Evolutionary conservation across 2,329 filamentous ascomycete genomes (phyloP).

Genomic region (Epichloe coenophiala): DNA sequence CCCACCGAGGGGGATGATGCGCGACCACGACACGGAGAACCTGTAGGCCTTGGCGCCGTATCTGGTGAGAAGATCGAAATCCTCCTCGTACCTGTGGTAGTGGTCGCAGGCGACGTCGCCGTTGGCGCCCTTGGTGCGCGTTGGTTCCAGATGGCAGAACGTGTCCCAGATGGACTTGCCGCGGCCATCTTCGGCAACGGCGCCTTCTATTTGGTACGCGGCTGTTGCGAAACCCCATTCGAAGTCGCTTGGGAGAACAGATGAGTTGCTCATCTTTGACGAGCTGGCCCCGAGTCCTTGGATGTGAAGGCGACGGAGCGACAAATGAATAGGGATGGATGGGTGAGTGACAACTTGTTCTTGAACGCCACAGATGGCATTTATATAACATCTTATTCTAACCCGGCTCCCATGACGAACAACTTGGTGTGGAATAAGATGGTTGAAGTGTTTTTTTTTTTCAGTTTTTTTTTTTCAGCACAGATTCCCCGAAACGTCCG

Average conservation of each 20-base stretch:
- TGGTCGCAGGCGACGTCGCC: slow-evolving; percentile 35
- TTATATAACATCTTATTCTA: background rate
- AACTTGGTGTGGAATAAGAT: no score
- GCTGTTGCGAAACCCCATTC: slow-evolving; percentile 29
- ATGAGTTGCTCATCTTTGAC: slow-evolving; percentile 4
- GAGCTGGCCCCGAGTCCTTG: no score
- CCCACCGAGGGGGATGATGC: slow-evolving; percentile 51
- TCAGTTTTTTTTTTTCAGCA: no score
- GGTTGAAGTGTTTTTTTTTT: no score
- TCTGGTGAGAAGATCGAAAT: slow-evolving; percentile 44
- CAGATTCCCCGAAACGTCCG: no score
- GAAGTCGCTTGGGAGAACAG: slow-evolving; percentile 22
- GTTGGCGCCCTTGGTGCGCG: slow-evolving; percentile 24
- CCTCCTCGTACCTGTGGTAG: slow-evolving; percentile 31
- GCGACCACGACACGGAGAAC: slow-evolving; percentile 51
- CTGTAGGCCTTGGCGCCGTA: slow-evolving; percentile 47
- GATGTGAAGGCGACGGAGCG: background rate
- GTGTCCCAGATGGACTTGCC: slow-evolving; percentile 30
- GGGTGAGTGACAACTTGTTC: no score
- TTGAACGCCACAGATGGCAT: background rate
- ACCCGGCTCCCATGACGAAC: background rate
- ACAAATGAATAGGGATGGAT: no score
- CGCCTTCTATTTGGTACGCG: slow-evolving; percentile 32
- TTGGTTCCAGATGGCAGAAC: slow-evolving; percentile 26
- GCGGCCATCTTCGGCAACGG: slow-evolving; percentile 25